Conservation (phyloP, 495 filamentous ascomycete species). For the Aspergillus ellipticus region DNA sequence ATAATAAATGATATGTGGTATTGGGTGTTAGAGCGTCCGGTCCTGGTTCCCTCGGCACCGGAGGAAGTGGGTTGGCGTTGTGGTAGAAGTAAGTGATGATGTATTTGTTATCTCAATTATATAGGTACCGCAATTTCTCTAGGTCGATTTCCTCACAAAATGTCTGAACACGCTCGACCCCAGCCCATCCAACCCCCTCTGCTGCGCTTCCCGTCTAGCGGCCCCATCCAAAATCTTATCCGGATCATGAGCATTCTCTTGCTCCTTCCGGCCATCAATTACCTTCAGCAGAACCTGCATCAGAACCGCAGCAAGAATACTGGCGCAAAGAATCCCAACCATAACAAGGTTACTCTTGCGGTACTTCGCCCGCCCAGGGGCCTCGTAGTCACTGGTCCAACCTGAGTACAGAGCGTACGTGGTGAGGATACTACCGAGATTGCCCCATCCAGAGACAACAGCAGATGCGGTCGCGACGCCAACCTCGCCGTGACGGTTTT, state of each 20-base stretch:
- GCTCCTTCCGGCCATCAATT: constrained; percentile 51
- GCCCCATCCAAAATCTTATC: constrained; percentile 64
- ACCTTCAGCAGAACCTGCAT: constrained; percentile 65
- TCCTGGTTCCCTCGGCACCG: too few relatives aligned
- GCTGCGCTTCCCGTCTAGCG: constrained; percentile 61
- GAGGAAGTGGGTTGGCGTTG: neutral
- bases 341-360: constrained; percentile 81
- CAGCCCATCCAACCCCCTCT: constrained; percentile 64
- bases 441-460: constrained; percentile 80
- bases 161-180: constrained; percentile 20
- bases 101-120: too few relatives aligned
- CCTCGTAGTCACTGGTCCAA: constrained; percentile 68
- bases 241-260: constrained; percentile 37
- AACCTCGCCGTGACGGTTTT: constrained; percentile 83
- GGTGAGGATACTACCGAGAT: constrained; percentile 78
- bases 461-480: constrained; percentile 87
- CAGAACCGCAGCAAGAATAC: constrained; percentile 63
- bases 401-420: constrained; percentile 88
- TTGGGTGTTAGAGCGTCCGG: too few relatives aligned
- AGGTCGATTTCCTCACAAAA: constrained; percentile 2
- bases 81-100: too few relatives aligned
- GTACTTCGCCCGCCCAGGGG: constrained; percentile 64
- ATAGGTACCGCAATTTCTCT: neutral
- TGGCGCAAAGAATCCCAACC: constrained; percentile 77
- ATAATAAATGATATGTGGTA: too few relatives aligned